Evolutionary conservation across 306 rosid species (phyloP), one percentile per base, ranked within the genome.

Genomic region (Rosa multiflora): DNA sequence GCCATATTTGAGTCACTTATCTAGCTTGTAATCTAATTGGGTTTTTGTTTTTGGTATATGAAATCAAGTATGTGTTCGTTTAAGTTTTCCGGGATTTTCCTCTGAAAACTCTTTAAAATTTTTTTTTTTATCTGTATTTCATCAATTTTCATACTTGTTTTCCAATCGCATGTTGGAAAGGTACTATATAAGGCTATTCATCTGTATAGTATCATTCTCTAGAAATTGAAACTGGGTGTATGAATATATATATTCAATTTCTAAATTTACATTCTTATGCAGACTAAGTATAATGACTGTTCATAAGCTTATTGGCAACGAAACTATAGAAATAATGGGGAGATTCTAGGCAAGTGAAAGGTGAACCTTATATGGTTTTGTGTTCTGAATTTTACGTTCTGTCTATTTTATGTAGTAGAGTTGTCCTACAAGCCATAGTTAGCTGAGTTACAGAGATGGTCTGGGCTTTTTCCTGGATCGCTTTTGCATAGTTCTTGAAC

Each of bases 21-120:
- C 75, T 72, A 1, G 37, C 72, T 55, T 20, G 7, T 46, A 76
- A 18, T 63, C 15, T 2, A 48, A 48, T 51, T 37, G 43, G 47
- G 5, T 10, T 43, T 21, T n/a, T 43, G 12, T 20, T 29, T 47
- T 5, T 58, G 7, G 13, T 39, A 42, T 11, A 10, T 56, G 20
- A 58, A 78, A 44, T 53, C 74, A 35, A 73, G n/a, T 53, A 40
- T 21, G 20, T 74, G 8, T 74, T 55, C 43, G 53, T 47, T 37
- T 53, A n/a, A 55, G 67, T 6, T 37, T 21, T 73, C 39, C 3
- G 47, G 49, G 12, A 18, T 72, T 59, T 29, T 59, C 13, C 39
- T 59, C 23, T 59, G 3, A 59, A 59, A 11, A 44, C 8, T 4
- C 37, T 73, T 11, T 32, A n/a, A n/a, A n/a, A n/a, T 8, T 73